phyloP scores from a whole-genome alignment of 2,329 filamentous ascomycete species.

The Ceratocystis lukuohia region DNA sequence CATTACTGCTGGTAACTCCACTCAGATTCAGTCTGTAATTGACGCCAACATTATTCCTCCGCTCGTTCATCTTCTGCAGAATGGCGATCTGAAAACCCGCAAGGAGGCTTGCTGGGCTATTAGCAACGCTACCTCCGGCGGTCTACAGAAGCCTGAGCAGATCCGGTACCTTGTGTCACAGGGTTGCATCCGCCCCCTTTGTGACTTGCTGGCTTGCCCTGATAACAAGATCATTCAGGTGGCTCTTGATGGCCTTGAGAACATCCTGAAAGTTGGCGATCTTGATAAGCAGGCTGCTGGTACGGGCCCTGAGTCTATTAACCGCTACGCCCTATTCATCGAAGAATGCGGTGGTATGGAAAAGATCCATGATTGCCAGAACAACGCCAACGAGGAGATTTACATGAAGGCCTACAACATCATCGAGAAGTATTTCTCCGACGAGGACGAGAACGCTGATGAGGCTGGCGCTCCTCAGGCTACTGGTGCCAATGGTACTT shows the following conservation, averaged over 20 bases:
- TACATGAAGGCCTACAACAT: constrained; percentile 99
- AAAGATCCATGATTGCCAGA: constrained; percentile 99
- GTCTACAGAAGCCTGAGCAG: constrained; percentile 96
- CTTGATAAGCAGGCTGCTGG: constrained; percentile 88
- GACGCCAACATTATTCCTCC: constrained; percentile 95
- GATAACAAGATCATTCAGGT: constrained; percentile 99
- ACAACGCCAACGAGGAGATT: constrained; percentile 99
- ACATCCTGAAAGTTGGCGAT: constrained; percentile 98
- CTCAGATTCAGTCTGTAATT: constrained; percentile 91
- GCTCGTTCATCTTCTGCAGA: constrained; percentile 86
- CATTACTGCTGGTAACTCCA: constrained; percentile 94
- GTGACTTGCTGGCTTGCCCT: constrained; percentile 85
- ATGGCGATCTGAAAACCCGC: constrained; percentile 96
- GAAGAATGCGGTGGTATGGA: constrained; percentile 99
- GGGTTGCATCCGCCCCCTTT: constrained; percentile 94
- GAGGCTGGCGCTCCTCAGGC: constrained; percentile 56
- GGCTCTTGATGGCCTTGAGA: constrained; percentile 91
- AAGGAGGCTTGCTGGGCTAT: constrained; percentile 99
- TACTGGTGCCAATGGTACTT: constrained; percentile 56
- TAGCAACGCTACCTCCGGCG: constrained; percentile 93
- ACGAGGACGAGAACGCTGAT: constrained; percentile 88
- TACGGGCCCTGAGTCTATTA: constrained; percentile 65
- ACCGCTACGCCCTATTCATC: constrained; percentile 94
- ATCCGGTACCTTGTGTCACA: constrained; percentile 88
- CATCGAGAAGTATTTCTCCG: constrained; percentile 99